Conservation (phyloP, 257 asterid species). For the Petunia axillaris region DNA sequence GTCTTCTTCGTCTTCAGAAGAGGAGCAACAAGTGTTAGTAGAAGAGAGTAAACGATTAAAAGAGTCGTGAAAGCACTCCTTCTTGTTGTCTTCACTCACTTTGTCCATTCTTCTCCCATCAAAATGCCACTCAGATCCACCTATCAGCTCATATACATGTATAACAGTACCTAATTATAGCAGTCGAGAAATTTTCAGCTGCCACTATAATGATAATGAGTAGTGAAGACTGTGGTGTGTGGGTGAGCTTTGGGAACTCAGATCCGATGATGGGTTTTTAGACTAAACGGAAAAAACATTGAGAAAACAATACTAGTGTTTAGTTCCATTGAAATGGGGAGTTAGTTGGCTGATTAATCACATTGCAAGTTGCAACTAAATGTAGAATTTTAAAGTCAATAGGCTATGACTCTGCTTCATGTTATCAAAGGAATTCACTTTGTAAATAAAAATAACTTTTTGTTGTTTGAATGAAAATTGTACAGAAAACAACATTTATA, state of each 20-base stretch:
- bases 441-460: too few species aligned
- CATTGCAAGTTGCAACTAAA: too few species aligned
- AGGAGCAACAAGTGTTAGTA: conserved; percentile 26
- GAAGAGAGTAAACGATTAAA: conserved; percentile 33
- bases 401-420: too few species aligned
- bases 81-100: conserved; percentile 32
- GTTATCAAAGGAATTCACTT: too few species aligned
- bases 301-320: too few species aligned
- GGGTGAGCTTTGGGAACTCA: conserved; percentile 53
- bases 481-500: too few species aligned
- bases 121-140: conserved; percentile 14
- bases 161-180: background rate
- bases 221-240: conserved; percentile 8
- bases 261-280: conserved; percentile 56
- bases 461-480: too few species aligned
- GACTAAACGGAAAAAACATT: too few species aligned
- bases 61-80: conserved; percentile 27
- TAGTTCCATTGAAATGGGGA: too few species aligned
- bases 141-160: background rate
- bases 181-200: too few species aligned
- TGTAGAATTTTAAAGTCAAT: too few species aligned
- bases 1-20: conserved; percentile 26
- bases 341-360: too few species aligned
- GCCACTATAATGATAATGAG: background rate
- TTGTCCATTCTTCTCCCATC: conserved; percentile 56